Evolutionary conservation across 305 asterid species (phyloP).

Genomic region (Fraxinus floribunda): DNA sequence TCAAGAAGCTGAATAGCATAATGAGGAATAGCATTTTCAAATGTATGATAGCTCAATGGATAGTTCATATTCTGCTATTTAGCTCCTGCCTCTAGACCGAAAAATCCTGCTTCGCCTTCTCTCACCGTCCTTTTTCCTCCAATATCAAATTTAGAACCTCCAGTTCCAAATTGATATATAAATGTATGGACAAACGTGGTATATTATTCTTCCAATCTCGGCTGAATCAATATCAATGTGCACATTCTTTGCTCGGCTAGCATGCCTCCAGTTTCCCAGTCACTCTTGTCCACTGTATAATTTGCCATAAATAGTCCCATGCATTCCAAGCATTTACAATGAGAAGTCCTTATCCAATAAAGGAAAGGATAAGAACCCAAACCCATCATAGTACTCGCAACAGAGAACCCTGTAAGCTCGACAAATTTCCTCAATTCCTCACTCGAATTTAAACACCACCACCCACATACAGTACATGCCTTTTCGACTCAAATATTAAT

Average conservation of each 20-base stretch:
- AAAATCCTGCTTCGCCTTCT: slow-evolving; percentile 34
- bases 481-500: slow-evolving; percentile 46
- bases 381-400: slow-evolving; percentile 62
- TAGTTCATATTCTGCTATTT: slow-evolving; percentile 43
- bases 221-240: slow-evolving; percentile 66
- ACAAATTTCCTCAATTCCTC: slow-evolving; percentile 53
- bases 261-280: slow-evolving; percentile 61
- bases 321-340: slow-evolving; percentile 66
- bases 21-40: slow-evolving; percentile 64
- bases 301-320: slow-evolving; percentile 63
- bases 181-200: slow-evolving; percentile 58
- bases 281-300: slow-evolving; percentile 58
- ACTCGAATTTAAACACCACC: slow-evolving; percentile 67
- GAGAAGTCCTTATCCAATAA: slow-evolving; percentile 43
- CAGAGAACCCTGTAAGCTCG: slow-evolving; percentile 57
- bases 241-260: slow-evolving; percentile 65
- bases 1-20: slow-evolving; percentile 58
- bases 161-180: slow-evolving; percentile 48
- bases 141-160: slow-evolving; percentile 41
- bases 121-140: slow-evolving; percentile 25
- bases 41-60: slow-evolving; percentile 54
- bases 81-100: slow-evolving; percentile 54
- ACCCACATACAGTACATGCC: slow-evolving; percentile 58
- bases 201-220: slow-evolving; percentile 60
- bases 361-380: slow-evolving; percentile 46